A percentile compares a stretch with the other conserved stretches of the same genome.
These are phyloP conservation scores for Apophysomyces elegans DNA, from an alignment of 371 early-diverging fungal genomes.

Conservation along the genomic window DNA sequence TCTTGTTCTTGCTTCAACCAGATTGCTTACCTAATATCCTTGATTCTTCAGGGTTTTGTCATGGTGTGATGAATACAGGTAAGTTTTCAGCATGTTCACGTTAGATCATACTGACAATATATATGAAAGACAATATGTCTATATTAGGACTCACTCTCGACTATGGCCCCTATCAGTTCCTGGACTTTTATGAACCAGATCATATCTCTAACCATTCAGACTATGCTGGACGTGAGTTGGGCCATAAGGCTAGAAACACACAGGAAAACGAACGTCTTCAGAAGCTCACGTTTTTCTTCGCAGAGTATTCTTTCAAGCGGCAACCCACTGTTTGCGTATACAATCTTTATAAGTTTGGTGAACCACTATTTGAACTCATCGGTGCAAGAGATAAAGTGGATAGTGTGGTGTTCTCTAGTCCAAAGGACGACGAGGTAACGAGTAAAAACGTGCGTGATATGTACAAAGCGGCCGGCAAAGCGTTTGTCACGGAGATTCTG, in stretches of 20 bases:
- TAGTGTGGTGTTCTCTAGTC: constrained; percentile 38
- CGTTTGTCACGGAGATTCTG: constrained; percentile 47
- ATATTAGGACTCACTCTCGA: constrained; percentile 83
- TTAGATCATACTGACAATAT: not conserved
- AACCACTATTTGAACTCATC: constrained; percentile 71
- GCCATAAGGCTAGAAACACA: not conserved
- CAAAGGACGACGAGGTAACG: constrained; percentile 29
- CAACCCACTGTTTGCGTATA: constrained; percentile 87
- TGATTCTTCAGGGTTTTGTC: constrained; percentile 71
- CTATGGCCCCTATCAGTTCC: constrained; percentile 88
- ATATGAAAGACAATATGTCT: constrained; percentile 78
- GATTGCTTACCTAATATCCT: not conserved
- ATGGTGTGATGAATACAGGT: constrained; percentile 87
- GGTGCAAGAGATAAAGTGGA: constrained; percentile 59
- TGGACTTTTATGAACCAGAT: constrained; percentile 82
- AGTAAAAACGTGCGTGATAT: constrained; percentile 25
- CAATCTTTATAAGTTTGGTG: constrained; percentile 78
- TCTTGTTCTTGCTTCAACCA: not conserved
- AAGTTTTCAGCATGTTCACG: not conserved
- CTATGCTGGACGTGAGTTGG: constrained; percentile 46
- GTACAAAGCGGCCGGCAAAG: constrained; percentile 47
- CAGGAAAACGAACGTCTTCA: too few relatives aligned
- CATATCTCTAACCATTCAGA: constrained; percentile 84
- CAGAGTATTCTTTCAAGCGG: constrained; percentile 77
- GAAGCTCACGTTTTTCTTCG: too few relatives aligned